These are phyloP conservation scores for Phoma herbarum DNA, from an alignment of 2,329 filamentous ascomycete genomes.

Conservation along the genomic window DNA sequence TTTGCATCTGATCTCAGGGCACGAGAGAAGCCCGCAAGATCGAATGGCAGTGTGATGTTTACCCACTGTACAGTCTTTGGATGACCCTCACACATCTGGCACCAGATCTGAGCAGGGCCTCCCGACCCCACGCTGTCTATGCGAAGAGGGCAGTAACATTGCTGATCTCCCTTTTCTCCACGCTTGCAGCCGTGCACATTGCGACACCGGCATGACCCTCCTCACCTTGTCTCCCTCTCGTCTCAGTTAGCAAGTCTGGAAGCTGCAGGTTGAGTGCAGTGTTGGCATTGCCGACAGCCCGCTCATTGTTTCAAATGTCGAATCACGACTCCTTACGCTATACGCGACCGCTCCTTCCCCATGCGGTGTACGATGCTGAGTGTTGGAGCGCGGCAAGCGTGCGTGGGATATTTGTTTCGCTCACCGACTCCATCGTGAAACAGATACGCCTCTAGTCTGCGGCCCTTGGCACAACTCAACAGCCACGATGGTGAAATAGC, in stretches of 20 bases:
- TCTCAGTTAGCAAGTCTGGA: conserved; percentile 9
- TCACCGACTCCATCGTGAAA: conserved; percentile 25
- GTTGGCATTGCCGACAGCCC: conserved; percentile 7
- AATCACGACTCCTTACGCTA: not conserved
- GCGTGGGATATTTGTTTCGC: conserved; percentile 15
- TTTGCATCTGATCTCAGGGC: conserved; percentile 12
- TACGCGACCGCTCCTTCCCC: conserved; percentile 15
- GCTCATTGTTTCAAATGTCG: conserved; percentile 11
- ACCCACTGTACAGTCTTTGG: conserved; percentile 5
- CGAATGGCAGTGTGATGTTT: not conserved
- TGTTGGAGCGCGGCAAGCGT: conserved; percentile 21
- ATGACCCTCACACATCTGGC: conserved; percentile 16
- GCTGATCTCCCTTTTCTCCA: conserved; percentile 30
- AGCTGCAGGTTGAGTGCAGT: conserved; percentile 12
- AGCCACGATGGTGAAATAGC: conserved; percentile 7
- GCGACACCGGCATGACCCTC: conserved; percentile 14
- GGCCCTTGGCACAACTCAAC: conserved; percentile 12
- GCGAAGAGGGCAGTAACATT: conserved; percentile 22
- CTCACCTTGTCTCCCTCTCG: conserved; percentile 1
- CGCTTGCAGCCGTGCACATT: conserved; percentile 16
- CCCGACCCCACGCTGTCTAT: conserved; percentile 30
- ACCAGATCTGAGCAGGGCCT: conserved; percentile 25
- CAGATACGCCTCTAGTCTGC: conserved; percentile 18
- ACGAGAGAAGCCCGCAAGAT: conserved; percentile 10
- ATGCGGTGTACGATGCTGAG: conserved; percentile 20